These are phyloP conservation scores for Eucalyptus erythrocorys DNA, from an alignment of 345 rosid species.

Conservation along the genomic window DNA sequence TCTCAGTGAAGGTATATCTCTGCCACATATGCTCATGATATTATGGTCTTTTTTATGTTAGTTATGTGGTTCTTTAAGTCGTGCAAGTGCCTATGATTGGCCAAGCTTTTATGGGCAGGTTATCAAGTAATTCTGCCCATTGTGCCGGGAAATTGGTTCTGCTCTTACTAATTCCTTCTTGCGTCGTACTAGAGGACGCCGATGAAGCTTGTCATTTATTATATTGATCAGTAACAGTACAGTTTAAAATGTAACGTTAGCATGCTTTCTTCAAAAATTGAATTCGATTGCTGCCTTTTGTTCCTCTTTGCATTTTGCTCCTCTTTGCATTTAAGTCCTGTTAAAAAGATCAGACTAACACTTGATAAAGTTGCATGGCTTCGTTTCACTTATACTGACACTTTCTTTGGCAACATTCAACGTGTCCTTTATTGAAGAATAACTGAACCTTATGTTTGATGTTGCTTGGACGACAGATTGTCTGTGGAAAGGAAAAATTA, in stretches of 20 bases:
- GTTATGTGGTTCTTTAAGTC: background rate
- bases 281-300: background rate
- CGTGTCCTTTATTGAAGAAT: background rate
- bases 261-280: background rate
- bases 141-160: background rate
- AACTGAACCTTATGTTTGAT: background rate
- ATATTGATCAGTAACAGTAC: background rate
- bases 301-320: background rate
- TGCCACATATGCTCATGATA: background rate
- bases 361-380: background rate
- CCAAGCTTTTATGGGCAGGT: background rate
- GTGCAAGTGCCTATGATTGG: background rate
- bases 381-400: background rate
- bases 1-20: constrained; percentile 59
- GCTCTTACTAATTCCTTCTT: background rate
- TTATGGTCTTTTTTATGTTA: background rate
- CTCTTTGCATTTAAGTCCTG: background rate
- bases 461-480: background rate
- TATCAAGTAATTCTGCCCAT: background rate
- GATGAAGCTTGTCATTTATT: background rate
- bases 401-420: background rate
- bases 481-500: background rate
- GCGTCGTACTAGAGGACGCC: background rate
- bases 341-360: background rate
- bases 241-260: background rate